Evolutionary conservation across 352 stramenopile genomes (phyloP).

Genomic region (Phytophthora lateralis): DNA sequence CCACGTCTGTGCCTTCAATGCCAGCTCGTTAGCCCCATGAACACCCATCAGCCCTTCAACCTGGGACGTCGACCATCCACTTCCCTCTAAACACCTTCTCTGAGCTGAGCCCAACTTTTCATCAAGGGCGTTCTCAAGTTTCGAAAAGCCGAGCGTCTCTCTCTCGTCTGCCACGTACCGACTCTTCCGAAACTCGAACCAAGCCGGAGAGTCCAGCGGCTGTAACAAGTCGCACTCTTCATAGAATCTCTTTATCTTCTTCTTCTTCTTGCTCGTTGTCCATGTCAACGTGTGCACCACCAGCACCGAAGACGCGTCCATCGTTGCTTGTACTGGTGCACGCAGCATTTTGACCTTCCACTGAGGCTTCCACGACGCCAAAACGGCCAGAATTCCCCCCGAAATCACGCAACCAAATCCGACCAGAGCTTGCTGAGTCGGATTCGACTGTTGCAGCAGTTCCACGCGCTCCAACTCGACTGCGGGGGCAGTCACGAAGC

Average conservation of each 20-base stretch:
- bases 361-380: conserved; percentile 62
- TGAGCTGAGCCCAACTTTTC: conserved; percentile 40
- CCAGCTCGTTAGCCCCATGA: conserved; percentile 66
- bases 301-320: conserved; percentile 63
- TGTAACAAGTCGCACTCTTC: conserved; percentile 50
- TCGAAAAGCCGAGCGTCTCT: conserved; percentile 54
- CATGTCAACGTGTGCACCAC: conserved; percentile 35
- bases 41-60: conserved; percentile 46
- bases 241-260: conserved; percentile 39
- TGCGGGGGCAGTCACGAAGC: conserved; percentile 47
- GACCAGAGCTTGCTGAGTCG: conserved; percentile 49
- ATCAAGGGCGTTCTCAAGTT: conserved; percentile 60
- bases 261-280: conserved; percentile 24
- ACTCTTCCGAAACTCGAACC: conserved; percentile 78
- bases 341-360: conserved; percentile 63
- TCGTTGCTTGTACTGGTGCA: conserved; percentile 37
- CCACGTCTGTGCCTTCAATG: conserved; percentile 54
- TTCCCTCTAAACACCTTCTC: conserved; percentile 38
- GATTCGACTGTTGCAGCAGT: conserved; percentile 31
- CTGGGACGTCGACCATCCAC: conserved; percentile 26
- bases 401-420: conserved; percentile 43
- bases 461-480: conserved; percentile 49
- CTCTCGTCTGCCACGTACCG: conserved; percentile 63
- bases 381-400: conserved; percentile 45
- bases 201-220: conserved; percentile 32